Evolutionary conservation across 148 eudicot genomes (phyloP).

Genomic region (Beta vulgaris): DNA sequence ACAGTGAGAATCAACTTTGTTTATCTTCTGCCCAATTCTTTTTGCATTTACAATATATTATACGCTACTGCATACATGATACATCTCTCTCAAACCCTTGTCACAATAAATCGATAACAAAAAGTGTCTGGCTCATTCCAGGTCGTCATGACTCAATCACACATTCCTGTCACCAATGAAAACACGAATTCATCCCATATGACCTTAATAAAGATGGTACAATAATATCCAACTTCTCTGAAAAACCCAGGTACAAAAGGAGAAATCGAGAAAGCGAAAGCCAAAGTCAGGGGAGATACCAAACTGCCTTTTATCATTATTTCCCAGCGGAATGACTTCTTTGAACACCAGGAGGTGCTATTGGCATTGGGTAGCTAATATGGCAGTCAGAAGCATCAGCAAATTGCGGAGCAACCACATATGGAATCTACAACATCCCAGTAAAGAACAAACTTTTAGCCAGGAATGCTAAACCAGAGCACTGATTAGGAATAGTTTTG

Average conservation of each 20-base stretch:
- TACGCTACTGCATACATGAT: conserved; percentile 11
- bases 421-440: conserved; percentile 65
- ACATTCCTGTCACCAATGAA: conserved; percentile 1
- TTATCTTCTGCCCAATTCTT: neutral
- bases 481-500: neutral
- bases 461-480: conserved; percentile 1
- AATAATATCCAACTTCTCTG: conserved; percentile 13
- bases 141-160: conserved; percentile 1
- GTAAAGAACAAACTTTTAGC: neutral
- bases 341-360: conserved; percentile 96
- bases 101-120: conserved; percentile 16
- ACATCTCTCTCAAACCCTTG: conserved; percentile 10
- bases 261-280: neutral
- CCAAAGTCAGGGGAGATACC: neutral
- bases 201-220: conserved; percentile 13
- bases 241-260: neutral
- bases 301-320: conserved; percentile 18
- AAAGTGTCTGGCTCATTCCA: conserved; percentile 17
- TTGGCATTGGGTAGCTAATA: conserved; percentile 73
- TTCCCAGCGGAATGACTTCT: conserved; percentile 41
- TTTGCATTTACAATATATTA: neutral
- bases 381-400: conserved; percentile 44
- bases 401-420: conserved; percentile 90
- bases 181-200: conserved; percentile 7
- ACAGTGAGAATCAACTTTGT: neutral